phyloP scores from a whole-genome alignment of 192 early-diverging fungal species.

The Podila horticola region DNA sequence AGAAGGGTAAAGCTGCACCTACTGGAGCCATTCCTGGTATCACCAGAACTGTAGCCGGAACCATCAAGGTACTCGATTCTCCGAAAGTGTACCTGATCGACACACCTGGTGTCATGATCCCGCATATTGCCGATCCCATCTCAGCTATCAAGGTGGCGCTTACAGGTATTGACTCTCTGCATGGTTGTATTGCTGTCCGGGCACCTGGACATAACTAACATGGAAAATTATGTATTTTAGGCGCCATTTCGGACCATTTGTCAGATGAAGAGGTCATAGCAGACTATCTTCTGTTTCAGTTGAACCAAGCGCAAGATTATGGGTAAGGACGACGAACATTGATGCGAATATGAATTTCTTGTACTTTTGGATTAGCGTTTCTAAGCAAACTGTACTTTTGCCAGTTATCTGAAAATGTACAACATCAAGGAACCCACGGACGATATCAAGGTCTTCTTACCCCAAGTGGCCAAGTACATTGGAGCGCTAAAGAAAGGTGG shows the following conservation, averaged over 20 bases:
- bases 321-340: conserved; percentile 47
- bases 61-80: conserved; percentile 83
- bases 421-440: conserved; percentile 75
- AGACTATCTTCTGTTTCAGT: conserved; percentile 89
- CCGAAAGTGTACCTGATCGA: conserved; percentile 95
- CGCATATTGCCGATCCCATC: conserved; percentile 84
- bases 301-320: conserved; percentile 71
- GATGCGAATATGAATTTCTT: neutral
- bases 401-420: conserved; percentile 64
- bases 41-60: conserved; percentile 76
- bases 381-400: neutral
- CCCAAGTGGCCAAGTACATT: conserved; percentile 70
- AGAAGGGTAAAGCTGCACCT: conserved; percentile 82
- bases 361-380: neutral
- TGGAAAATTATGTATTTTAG: conserved; percentile 8
- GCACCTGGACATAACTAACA: neutral
- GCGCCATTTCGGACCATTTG: conserved; percentile 86
- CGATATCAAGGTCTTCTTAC: conserved; percentile 72
- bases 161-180: conserved; percentile 62
- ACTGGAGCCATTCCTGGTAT: conserved; percentile 92
- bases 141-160: conserved; percentile 90
- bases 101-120: conserved; percentile 94
- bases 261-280: conserved; percentile 85
- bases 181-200: neutral
- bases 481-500: conserved; percentile 75